These are phyloP conservation scores for Vanderwaltozyma tropicalis DNA, from an alignment of 805 yeast species.

Conservation along the genomic window DNA sequence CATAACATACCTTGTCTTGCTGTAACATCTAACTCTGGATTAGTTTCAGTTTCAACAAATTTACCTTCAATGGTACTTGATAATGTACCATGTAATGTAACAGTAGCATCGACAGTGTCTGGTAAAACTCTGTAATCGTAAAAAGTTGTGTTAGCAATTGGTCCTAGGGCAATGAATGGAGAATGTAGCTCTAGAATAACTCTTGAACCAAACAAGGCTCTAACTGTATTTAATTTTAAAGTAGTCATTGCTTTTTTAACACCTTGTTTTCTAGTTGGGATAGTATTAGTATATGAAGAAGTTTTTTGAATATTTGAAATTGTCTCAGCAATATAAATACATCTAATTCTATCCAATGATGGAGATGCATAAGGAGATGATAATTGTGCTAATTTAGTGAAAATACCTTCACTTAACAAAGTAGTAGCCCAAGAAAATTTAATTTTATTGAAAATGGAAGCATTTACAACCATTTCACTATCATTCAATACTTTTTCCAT, in stretches of 20 bases:
- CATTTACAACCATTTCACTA: background rate
- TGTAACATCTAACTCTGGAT: slow-evolving; percentile 24
- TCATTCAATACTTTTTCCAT: slow-evolving; percentile 4
- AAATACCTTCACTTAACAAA: slow-evolving; percentile 41
- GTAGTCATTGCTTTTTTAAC: slow-evolving; percentile 11
- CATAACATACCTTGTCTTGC: slow-evolving; percentile 41
- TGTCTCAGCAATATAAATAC: slow-evolving; percentile 33
- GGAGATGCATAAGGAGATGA: slow-evolving; percentile 2
- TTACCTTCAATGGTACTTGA: slow-evolving; percentile 54
- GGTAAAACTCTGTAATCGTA: slow-evolving; percentile 49
- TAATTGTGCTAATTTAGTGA: slow-evolving; percentile 28
- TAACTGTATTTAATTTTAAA: slow-evolving; percentile 30
- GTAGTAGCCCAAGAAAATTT: slow-evolving; percentile 31
- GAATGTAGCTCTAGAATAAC: slow-evolving; percentile 41
- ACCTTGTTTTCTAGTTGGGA: slow-evolving; percentile 9
- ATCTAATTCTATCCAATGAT: slow-evolving; percentile 27
- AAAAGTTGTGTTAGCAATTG: slow-evolving; percentile 47
- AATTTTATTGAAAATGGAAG: slow-evolving; percentile 13
- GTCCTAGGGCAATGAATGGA: slow-evolving; percentile 37
- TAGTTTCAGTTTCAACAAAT: slow-evolving; percentile 30
- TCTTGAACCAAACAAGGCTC: slow-evolving; percentile 40
- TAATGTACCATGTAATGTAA: slow-evolving; percentile 44
- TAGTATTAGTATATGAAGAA: slow-evolving; percentile 8
- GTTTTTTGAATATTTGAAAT: slow-evolving; percentile 11
- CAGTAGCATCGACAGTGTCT: slow-evolving; percentile 15